phyloP scores from a whole-genome alignment of 768 basidiomycete species.

The Boletus vermiculosoides region DNA sequence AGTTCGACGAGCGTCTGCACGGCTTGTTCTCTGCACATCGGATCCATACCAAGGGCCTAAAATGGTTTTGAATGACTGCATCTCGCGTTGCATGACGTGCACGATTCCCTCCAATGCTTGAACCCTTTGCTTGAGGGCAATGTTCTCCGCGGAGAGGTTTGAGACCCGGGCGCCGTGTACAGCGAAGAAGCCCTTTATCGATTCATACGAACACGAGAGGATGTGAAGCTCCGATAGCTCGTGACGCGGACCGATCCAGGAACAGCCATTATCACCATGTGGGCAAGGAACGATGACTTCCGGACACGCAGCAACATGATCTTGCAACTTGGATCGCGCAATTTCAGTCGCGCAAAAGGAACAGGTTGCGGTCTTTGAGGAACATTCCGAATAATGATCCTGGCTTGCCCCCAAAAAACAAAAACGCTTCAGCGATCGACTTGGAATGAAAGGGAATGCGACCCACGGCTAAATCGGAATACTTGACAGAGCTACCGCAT shows the following conservation, averaged over 20 bases:
- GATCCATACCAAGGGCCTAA: conserved; percentile 65
- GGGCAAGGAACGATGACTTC: conserved; percentile 40
- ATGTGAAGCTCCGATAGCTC: conserved; percentile 38
- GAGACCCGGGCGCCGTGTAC: conserved; percentile 40
- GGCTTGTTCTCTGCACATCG: conserved; percentile 29
- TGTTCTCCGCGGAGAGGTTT: conserved; percentile 61
- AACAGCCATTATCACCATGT: conserved; percentile 51
- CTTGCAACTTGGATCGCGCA: conserved; percentile 32
- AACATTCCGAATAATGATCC: conserved; percentile 42
- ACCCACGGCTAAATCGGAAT: conserved; percentile 40
- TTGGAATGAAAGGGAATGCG: background rate
- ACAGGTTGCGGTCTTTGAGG: conserved; percentile 38
- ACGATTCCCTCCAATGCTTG: conserved; percentile 57
- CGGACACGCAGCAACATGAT: conserved; percentile 42
- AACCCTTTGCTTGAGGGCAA: conserved; percentile 55
- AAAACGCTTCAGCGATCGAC: conserved; percentile 1
- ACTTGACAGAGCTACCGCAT: conserved; percentile 35
- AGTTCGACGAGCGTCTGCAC: conserved; percentile 8
- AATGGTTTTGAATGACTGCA: conserved; percentile 51
- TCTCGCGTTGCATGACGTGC: conserved; percentile 52
- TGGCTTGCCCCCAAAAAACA: conserved; percentile 18
- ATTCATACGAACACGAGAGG: conserved; percentile 53
- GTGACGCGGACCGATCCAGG: conserved; percentile 48
- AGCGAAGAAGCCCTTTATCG: conserved; percentile 58
- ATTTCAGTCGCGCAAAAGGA: conserved; percentile 40